phyloP scores from a whole-genome alignment of 2,329 filamentous ascomycete genomes.

The Ophiostoma pallidulum region DNA sequence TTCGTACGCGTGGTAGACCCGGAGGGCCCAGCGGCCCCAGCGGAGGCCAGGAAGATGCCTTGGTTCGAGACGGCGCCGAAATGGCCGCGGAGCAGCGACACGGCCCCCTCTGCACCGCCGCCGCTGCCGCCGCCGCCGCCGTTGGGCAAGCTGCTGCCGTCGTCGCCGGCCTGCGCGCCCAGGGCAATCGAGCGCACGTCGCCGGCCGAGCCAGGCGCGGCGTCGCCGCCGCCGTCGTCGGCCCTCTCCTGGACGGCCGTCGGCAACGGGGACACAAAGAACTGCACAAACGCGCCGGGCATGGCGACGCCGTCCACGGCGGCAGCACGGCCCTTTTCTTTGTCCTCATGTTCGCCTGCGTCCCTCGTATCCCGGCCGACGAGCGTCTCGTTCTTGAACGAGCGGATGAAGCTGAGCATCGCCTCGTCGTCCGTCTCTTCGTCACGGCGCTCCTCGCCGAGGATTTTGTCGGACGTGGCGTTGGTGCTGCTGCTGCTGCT shows the following conservation, averaged over 20 bases:
- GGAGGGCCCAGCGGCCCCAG: background rate
- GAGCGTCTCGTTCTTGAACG: slow-evolving; percentile 29
- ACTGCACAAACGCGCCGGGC: slow-evolving; percentile 57
- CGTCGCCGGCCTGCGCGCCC: slow-evolving; percentile 11
- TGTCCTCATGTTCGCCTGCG: background rate
- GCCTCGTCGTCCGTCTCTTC: slow-evolving; percentile 43
- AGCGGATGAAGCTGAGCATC: slow-evolving; percentile 44
- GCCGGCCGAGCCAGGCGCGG: background rate
- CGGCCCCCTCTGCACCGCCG: background rate
- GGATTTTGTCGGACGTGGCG: background rate
- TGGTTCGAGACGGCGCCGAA: slow-evolving; percentile 56
- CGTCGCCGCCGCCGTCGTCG: background rate
- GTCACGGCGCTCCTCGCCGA: slow-evolving; percentile 7
- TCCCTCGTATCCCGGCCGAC: background rate
- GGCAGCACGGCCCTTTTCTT: background rate
- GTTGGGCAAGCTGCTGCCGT: background rate
- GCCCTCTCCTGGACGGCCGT: background rate
- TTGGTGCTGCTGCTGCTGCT: background rate
- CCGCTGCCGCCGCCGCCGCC: background rate
- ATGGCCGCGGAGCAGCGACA: slow-evolving; percentile 25
- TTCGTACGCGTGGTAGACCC: slow-evolving; percentile 26
- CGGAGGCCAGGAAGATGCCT: slow-evolving; percentile 44
- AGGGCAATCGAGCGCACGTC: slow-evolving; percentile 11
- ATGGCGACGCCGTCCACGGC: slow-evolving; percentile 43
- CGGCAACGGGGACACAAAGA: slow-evolving; percentile 37